Evolutionary conservation across 2,329 filamentous ascomycete genomes (phyloP).

Genomic region (Aspergillus viridinutans): DNA sequence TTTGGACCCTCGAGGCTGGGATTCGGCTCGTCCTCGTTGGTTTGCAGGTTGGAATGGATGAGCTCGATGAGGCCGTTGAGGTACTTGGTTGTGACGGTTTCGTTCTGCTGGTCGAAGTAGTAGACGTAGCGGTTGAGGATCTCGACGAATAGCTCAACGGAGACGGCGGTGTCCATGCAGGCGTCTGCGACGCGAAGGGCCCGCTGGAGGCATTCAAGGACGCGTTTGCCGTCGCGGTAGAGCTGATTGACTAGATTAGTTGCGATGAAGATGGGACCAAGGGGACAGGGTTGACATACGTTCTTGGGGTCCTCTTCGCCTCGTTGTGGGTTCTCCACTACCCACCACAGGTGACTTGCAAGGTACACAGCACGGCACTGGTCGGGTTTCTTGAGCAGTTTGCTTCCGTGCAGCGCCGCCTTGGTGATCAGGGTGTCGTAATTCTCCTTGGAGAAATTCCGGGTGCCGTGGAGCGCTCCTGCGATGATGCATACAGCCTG

Average conservation of each 20-base stretch:
- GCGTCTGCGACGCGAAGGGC: constrained; percentile 94
- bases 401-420: constrained; percentile 92
- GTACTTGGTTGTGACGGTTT: constrained; percentile 97
- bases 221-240: constrained; percentile 95
- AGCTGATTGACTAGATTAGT: constrained; percentile 54
- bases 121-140: constrained; percentile 98
- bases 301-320: constrained; percentile 76
- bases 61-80: constrained; percentile 96
- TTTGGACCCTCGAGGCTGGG: constrained; percentile 81
- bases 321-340: constrained; percentile 72
- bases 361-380: constrained; percentile 96
- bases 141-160: constrained; percentile 96
- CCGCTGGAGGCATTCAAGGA: constrained; percentile 91
- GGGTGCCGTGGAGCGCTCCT: constrained; percentile 78
- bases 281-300: constrained; percentile 49
- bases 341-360: constrained; percentile 97
- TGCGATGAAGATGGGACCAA: constrained; percentile 10
- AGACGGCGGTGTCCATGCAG: constrained; percentile 97
- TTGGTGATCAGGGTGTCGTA: constrained; percentile 99
- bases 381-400: constrained; percentile 94
- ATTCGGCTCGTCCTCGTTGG: constrained; percentile 63
- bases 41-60: constrained; percentile 91
- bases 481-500: constrained; percentile 95
- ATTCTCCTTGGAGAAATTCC: constrained; percentile 92
- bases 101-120: constrained; percentile 98